Percentiles rank a stretch among this genome's conserved stretches.
Evolutionary conservation across 768 basidiomycete genomes (phyloP).

Genomic region (Mycena latifolia): DNA sequence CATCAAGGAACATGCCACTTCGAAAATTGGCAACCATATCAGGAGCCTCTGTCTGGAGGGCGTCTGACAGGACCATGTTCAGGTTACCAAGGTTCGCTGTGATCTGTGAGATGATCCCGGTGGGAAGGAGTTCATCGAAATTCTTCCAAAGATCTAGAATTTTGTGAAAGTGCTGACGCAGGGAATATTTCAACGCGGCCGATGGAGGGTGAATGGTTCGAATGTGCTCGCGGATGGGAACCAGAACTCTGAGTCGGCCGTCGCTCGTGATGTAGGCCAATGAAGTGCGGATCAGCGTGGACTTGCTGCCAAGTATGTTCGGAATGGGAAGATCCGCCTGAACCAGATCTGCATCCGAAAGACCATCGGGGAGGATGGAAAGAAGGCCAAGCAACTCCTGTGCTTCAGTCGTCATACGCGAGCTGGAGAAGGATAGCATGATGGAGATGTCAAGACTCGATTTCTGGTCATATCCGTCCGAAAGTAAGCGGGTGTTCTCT

Average conservation of each 20-base stretch:
- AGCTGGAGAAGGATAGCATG: no score
- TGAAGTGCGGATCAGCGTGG: not conserved
- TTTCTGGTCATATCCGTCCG: no score
- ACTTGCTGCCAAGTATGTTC: not conserved
- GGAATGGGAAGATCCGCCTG: not conserved
- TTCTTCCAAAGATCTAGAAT: not conserved
- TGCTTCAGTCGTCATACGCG: no score
- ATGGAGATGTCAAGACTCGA: no score
- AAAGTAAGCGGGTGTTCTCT: not conserved
- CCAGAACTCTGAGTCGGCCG: not conserved
- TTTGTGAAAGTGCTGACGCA: not conserved
- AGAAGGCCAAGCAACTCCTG: not conserved
- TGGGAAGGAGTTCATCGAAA: not conserved
- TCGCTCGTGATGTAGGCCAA: not conserved
- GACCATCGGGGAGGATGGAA: not conserved
- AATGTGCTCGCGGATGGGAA: conserved; percentile 2
- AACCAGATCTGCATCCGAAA: not conserved
- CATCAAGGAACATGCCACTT: not conserved
- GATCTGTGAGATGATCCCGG: not conserved
- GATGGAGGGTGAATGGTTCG: not conserved
- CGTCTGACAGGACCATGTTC: not conserved
- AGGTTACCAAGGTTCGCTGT: not conserved
- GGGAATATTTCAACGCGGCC: not conserved
- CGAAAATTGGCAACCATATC: not conserved
- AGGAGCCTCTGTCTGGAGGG: not conserved